A percentile compares a stretch with the other conserved stretches of the same genome.
phyloP scores from a whole-genome alignment of 2,329 filamentous ascomycete genomes.

The Scolecobasidium constrictum region DNA sequence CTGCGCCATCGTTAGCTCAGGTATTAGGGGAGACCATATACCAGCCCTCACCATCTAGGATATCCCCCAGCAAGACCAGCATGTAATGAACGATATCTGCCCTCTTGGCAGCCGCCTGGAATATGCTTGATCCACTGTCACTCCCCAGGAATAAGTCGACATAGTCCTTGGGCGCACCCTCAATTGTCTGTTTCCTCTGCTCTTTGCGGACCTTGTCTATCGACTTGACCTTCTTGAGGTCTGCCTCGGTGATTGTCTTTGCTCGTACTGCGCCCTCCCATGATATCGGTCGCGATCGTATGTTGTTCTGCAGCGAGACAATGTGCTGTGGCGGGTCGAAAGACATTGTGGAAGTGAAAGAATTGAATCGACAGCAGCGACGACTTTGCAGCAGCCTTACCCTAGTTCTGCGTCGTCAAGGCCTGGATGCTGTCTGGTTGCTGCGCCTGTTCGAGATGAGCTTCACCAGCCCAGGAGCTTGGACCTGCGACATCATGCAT shows the following conservation, averaged over 20 bases:
- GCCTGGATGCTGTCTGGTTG: no score
- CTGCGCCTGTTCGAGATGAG: no score
- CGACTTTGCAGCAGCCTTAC: no score
- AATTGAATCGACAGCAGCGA: no score
- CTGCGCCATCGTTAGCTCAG: slow-evolving; percentile 33
- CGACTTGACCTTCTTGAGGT: slow-evolving; percentile 90
- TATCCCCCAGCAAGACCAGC: slow-evolving; percentile 75
- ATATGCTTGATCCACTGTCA: slow-evolving; percentile 55
- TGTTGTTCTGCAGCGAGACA: slow-evolving; percentile 88
- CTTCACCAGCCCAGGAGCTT: no score
- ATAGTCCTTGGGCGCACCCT: slow-evolving; percentile 71
- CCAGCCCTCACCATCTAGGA: slow-evolving; percentile 62
- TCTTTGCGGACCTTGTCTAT: slow-evolving; percentile 95
- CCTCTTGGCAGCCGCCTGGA: slow-evolving; percentile 76
- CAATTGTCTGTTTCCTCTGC: slow-evolving; percentile 71
- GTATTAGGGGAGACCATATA: background rate
- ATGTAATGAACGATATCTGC: slow-evolving; percentile 92
- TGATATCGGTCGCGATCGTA: slow-evolving; percentile 86
- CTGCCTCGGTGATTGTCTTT: slow-evolving; percentile 85
- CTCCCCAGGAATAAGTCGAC: slow-evolving; percentile 64
- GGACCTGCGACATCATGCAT: no score
- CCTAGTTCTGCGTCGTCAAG: no score
- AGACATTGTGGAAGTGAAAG: slow-evolving; percentile 58
- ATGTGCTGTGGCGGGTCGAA: slow-evolving; percentile 85
- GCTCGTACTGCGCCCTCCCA: slow-evolving; percentile 95